These are phyloP conservation scores for Phycomyces nitens DNA, from an alignment of 192 early-diverging fungal species.

Conservation along the genomic window DNA sequence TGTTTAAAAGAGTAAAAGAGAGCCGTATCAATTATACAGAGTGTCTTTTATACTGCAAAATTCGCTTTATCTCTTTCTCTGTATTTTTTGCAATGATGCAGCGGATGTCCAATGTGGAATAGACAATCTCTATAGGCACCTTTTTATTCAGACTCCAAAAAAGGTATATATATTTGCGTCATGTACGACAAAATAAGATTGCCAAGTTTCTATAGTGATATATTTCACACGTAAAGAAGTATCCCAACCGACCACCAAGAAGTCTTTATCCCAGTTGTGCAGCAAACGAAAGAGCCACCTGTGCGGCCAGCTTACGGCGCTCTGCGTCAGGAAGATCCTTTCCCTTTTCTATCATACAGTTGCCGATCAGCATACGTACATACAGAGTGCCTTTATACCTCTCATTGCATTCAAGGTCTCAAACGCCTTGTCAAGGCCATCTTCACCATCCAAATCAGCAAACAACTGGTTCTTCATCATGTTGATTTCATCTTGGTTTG, in stretches of 20 bases:
- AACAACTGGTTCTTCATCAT: slow-evolving; percentile 45
- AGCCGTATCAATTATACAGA: no score
- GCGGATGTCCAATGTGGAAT: no score
- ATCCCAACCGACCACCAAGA: background rate
- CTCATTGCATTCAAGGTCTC: slow-evolving; percentile 44
- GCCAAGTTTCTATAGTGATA: no score
- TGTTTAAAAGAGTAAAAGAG: no score
- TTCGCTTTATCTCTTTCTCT: no score
- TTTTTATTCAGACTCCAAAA: no score
- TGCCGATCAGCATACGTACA: background rate
- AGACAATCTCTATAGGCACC: no score
- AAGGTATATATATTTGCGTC: no score
- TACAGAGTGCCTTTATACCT: slow-evolving; percentile 32
- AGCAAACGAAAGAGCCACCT: slow-evolving; percentile 55
- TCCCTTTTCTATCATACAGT: slow-evolving; percentile 40
- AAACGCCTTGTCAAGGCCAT: slow-evolving; percentile 49
- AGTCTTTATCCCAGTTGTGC: slow-evolving; percentile 24
- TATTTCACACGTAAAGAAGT: no score
- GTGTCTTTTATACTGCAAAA: no score
- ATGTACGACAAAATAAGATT: no score
- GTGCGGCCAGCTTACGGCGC: slow-evolving; percentile 48
- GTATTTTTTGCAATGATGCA: no score
- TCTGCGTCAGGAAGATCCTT: slow-evolving; percentile 51
- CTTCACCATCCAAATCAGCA: slow-evolving; percentile 47
- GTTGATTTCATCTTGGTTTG: slow-evolving; percentile 36